Base-by-base conservation (phyloP, 345 rosid genomes). In the Moricandia arvensis region DNA sequence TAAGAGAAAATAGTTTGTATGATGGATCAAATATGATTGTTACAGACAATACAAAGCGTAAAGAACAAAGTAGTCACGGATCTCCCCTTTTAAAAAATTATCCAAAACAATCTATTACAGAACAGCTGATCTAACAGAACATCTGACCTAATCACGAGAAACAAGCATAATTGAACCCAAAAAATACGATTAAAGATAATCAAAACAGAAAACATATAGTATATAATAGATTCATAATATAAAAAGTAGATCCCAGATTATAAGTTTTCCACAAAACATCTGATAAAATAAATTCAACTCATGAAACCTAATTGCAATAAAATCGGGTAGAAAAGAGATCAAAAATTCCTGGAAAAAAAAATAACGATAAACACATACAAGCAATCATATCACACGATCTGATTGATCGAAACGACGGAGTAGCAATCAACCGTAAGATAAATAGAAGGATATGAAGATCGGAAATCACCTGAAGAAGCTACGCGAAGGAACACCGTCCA, bases 391-490 rank as follows among this genome's bases (percentile, higher is more conserved):
- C 72, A 35, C 24, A 34, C 26, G 38, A 59, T n/a, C 24, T 12
- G 6, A 58, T 12, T 5, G 34, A 59, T 59, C 38, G 21, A 31
- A 6, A 31, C 10, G 10, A 10, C 8, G 13, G 49, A 9, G 3
- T 12, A 51, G 17, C 72, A 51, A 2, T 30, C 11, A 17, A 17
- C 49, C 10, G 11, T 66, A 9, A 30, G 16, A 49, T 30, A 4
- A 68, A 4, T 6, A 4, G 5, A 1, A 26, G 43, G 1, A 1
- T 10, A 24, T 7, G n/a, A n/a, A 43, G 69, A 66, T 66, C 58
- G 37, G 57, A 66, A 66, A 66, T 33, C 38, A 66, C 69, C 69
- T 66, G 69, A 66, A 45, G 69, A 66, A 45, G 51, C 11, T 8
- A 66, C 37, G 26, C 58, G 57, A 65, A 26, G 57, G 69, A 62